Base-by-base conservation (phyloP, 1,284 basidiomycete genomes). In the Sporisorium iseilematis-ciliati region DNA sequence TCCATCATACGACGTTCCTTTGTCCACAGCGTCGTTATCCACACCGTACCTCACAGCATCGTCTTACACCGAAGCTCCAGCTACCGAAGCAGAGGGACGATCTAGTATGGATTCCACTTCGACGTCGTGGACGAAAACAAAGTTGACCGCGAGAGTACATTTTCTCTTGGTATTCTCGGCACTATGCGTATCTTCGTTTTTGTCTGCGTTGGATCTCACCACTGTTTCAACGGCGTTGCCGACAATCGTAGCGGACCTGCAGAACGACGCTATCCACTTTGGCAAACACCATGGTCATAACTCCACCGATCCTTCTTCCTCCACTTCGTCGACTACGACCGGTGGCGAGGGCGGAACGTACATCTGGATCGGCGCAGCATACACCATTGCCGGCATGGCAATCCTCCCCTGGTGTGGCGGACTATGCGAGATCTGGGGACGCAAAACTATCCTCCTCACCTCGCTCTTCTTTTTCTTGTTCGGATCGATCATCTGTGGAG, bases 311-410 rank as follows among this genome's bases (percentile, higher is more conserved):
- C 1, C 12, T 7, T 14, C 35, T 20, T 2, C 35, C 12, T 1
- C 35, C 18, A 26, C 43, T 1, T 4, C 16, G n/a, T 25, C 52
- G 10, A 31, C 14, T 3, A 20, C 52, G 1, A 55, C 26, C 10
- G 38, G 41, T 11, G 60, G 61, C 3, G 29, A 38, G 3, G 64
- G 59, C 1, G 74, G 70, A 2, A 70, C 61, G 4, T 76, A 68
- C 40, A 76, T 76, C 50, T 76, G 74, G 74, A 74, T 74, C 51
- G 74, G 74, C 16, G 48, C 74, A 7, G 74, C 70, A 6, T 76
- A 68, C 35, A 65, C 74, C 3, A 58, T 76, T 8, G 69, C 70
- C 3, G 74, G 74, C 1, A 76, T 65, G 61, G 53, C 70, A 1
- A 66, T 76, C 29, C 31, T 76, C 8, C 74, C 74, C 8, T 59